A percentile compares a stretch with the other conserved stretches of the same genome.
phyloP scores from a whole-genome alignment of 2,329 filamentous ascomycete genomes.

The Cercospora zeae-maydis region DNA sequence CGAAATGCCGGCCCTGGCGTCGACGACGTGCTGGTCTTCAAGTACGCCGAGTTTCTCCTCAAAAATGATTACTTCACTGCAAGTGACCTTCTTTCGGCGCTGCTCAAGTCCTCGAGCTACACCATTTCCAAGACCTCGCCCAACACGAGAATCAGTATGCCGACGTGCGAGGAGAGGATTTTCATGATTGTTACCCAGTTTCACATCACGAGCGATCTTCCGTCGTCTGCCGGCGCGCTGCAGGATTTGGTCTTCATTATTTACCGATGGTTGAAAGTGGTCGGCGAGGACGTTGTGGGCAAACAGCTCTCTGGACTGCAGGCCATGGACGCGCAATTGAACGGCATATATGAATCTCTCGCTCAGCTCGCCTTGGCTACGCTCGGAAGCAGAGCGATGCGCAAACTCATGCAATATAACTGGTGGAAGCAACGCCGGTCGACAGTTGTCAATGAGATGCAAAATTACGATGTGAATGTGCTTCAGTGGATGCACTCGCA shows the following conservation, averaged over 20 bases:
- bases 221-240: constrained; percentile 18
- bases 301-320: constrained; percentile 33
- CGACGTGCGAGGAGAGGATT: constrained; percentile 34
- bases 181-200: constrained; percentile 32
- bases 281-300: constrained; percentile 31
- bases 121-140: constrained; percentile 3
- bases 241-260: constrained; percentile 27
- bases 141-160: constrained; percentile 20
- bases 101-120: constrained; percentile 30
- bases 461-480: constrained; percentile 35
- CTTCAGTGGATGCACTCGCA: constrained; percentile 35
- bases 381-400: constrained; percentile 30
- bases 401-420: constrained; percentile 25
- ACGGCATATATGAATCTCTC: constrained; percentile 34
- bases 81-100: constrained; percentile 30
- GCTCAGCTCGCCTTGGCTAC: constrained; percentile 31
- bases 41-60: constrained; percentile 31
- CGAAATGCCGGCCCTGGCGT: constrained; percentile 18
- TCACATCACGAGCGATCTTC: constrained; percentile 24
- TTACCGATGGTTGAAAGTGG: constrained; percentile 31
- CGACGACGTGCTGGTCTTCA: constrained; percentile 33
- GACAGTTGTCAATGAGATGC: constrained; percentile 30
- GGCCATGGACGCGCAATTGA: constrained; percentile 25
- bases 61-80: constrained; percentile 24
- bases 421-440: constrained; percentile 32